Evolutionary conservation across 805 yeast species (phyloP).

Genomic region (Lipomyces yamanashiensis): DNA sequence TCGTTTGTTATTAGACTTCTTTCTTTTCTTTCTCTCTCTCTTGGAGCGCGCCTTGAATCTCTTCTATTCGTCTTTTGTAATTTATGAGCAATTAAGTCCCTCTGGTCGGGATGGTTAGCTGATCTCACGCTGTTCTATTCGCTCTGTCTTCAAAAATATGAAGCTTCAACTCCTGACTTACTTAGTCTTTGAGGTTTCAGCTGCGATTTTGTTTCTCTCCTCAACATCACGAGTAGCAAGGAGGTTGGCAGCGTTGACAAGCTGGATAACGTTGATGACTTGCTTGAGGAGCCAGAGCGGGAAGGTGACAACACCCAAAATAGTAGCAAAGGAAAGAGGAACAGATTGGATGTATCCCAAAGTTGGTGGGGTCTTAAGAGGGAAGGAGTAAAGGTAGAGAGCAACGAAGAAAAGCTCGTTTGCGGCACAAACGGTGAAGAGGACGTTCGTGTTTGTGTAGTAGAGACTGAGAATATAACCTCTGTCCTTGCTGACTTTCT

Average conservation of each 20-base stretch:
- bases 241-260: constrained; percentile 79
- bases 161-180: neutral
- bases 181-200: constrained; percentile 15
- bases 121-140: neutral
- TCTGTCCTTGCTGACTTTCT: constrained; percentile 71
- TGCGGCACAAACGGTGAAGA: constrained; percentile 87
- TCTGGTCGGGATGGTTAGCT: neutral
- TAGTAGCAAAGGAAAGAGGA: constrained; percentile 63
- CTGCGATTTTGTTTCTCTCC: constrained; percentile 46
- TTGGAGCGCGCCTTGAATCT: no score
- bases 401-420: constrained; percentile 94
- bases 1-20: neutral
- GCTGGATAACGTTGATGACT: constrained; percentile 83
- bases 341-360: constrained; percentile 26
- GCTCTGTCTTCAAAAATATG: neutral
- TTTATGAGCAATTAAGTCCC: neutral
- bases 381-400: constrained; percentile 74
- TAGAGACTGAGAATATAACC: constrained; percentile 78
- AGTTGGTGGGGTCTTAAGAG: constrained; percentile 51
- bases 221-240: constrained; percentile 79
- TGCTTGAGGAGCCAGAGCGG: constrained; percentile 95
- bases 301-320: constrained; percentile 61
- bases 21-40: neutral
- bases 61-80: neutral
- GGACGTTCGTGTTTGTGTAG: constrained; percentile 78